phyloP scores from a whole-genome alignment of 2,329 filamentous ascomycete genomes.

The Aspergillus aculeatus region DNA sequence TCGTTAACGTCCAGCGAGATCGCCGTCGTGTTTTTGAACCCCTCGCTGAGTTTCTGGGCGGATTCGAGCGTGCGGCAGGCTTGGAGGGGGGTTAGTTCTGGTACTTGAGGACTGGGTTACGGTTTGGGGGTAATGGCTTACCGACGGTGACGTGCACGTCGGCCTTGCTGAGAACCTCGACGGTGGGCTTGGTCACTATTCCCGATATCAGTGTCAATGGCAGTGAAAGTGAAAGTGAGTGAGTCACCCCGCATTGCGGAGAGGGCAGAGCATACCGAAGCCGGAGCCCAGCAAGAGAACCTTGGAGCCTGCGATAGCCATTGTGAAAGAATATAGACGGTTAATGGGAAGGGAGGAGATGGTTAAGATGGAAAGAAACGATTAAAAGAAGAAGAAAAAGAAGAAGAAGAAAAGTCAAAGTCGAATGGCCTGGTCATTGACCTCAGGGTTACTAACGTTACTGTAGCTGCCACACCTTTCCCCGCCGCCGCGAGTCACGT shows the following conservation, averaged over 20 bases:
- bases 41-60: conserved; percentile 71
- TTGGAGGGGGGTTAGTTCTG: conserved; percentile 33
- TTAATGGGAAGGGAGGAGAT: background rate
- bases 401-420: conserved; percentile 21
- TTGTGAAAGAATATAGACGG: conserved; percentile 24
- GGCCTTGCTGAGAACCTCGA: conserved; percentile 62
- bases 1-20: conserved; percentile 84
- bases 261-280: conserved; percentile 30
- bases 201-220: background rate
- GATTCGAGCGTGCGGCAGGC: conserved; percentile 78
- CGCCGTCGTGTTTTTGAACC: conserved; percentile 69
- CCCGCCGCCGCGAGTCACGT: conserved; percentile 24
- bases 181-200: conserved; percentile 60
- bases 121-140: conserved; percentile 38
- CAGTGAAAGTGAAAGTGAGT: background rate
- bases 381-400: conserved; percentile 5
- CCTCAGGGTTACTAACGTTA: background rate
- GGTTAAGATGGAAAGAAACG: conserved; percentile 16
- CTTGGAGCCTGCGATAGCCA: conserved; percentile 40
- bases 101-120: background rate
- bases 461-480: background rate
- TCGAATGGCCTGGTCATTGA: background rate
- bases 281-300: conserved; percentile 40
- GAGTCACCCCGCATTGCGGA: background rate
- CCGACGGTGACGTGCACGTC: conserved; percentile 65